phyloP scores from a whole-genome alignment of 2,329 filamentous ascomycete genomes.

The Didymella exigua region DNA sequence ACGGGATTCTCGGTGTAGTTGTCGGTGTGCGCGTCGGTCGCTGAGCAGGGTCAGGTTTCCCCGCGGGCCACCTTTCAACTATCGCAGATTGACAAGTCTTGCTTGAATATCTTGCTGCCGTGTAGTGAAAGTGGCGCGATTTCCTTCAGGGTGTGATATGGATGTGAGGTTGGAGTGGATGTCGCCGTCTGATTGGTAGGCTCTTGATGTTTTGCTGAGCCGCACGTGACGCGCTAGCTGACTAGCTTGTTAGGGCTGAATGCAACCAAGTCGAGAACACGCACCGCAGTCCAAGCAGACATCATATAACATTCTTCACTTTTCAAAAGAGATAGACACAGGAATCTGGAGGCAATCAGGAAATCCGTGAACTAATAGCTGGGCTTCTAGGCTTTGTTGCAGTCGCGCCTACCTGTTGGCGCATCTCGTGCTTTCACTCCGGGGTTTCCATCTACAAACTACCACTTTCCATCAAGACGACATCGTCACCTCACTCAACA shows the following conservation, averaged over 20 bases:
- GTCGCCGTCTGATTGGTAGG: slow-evolving; percentile 31
- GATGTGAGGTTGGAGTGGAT: background rate
- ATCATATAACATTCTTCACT: background rate
- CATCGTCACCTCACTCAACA: background rate
- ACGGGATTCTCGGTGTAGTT: background rate
- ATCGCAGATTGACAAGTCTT: background rate
- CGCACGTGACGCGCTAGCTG: slow-evolving; percentile 29
- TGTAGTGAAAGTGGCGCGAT: background rate
- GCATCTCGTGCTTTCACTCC: background rate
- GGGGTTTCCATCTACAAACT: background rate
- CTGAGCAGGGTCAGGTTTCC: slow-evolving; percentile 14
- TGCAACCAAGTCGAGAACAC: slow-evolving; percentile 6
- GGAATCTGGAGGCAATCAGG: background rate
- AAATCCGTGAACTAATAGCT: background rate
- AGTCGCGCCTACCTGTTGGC: background rate
- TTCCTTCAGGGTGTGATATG: slow-evolving; percentile 2
- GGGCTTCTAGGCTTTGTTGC: background rate
- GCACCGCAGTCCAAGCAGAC: background rate
- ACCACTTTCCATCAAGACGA: background rate
- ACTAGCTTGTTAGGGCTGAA: slow-evolving; percentile 12
- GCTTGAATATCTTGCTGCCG: background rate
- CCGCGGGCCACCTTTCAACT: slow-evolving; percentile 6
- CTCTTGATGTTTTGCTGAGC: slow-evolving; percentile 29
- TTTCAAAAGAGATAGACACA: background rate
- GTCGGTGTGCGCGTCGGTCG: background rate